Evolutionary conservation across 495 filamentous ascomycete genomes (phyloP).

Genomic region (Talaromyces nanjingensis): DNA sequence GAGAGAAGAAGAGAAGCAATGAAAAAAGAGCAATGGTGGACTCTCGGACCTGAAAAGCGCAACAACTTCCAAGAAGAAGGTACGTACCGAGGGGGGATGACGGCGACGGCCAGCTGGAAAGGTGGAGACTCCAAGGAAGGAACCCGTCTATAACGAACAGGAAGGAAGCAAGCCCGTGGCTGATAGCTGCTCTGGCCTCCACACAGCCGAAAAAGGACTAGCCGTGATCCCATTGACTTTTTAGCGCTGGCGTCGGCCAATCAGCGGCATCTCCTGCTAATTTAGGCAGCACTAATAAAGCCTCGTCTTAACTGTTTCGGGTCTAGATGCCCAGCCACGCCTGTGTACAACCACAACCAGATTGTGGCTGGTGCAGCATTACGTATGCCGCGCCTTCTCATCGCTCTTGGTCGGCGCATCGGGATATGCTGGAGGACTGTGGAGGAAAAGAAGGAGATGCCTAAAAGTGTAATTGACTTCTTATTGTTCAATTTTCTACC

Average conservation of each 20-base stretch:
- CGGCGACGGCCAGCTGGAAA: not conserved
- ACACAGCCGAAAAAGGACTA: not conserved
- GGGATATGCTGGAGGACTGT: no score
- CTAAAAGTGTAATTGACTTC: not conserved
- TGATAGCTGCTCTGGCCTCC: not conserved
- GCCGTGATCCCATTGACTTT: not conserved
- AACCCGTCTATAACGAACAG: not conserved
- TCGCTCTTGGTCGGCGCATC: no score
- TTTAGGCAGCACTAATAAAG: not conserved
- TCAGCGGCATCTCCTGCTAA: not conserved
- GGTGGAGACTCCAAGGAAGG: not conserved
- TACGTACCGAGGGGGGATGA: not conserved
- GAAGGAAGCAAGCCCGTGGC: not conserved
- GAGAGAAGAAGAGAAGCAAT: not conserved
- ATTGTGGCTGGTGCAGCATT: not conserved
- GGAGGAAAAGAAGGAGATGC: no score
- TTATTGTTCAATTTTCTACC: not conserved
- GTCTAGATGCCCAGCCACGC: not conserved
- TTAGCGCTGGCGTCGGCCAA: not conserved
- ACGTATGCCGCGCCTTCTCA: not conserved
- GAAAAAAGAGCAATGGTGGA: not conserved
- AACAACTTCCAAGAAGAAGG: no score
- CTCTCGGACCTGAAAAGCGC: not conserved
- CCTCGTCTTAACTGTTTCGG: not conserved
- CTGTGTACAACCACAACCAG: not conserved